Base-by-base conservation (phyloP, 2,329 filamentous ascomycete species). In the Sclerotinia sclerotiorum region DNA sequence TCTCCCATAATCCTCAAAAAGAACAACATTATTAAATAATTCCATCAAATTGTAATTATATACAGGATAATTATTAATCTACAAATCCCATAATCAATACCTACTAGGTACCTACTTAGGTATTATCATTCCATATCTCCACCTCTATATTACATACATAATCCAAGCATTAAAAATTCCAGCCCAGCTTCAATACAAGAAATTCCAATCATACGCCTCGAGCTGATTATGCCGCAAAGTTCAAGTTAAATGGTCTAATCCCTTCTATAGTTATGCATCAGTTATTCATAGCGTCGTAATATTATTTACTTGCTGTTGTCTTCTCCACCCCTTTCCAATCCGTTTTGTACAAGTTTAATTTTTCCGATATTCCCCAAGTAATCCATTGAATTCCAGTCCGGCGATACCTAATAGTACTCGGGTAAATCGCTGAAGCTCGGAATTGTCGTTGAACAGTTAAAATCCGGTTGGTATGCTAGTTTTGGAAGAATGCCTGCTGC, bases 381-480 rank as follows among this genome's bases (percentile, higher is more conserved):
- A 1, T 4, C 27, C 5, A 11, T 24, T 21, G 21, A 19, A n/a
- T 24, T 5, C 7, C 60, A 8, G 27, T 13, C 5, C 3, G 4
- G 10, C 3, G 39, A 39, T 15, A 19, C 21, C 46, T 39, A 84
- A 71, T 83, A 86, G 27, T 80, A 82, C 79, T 89, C 87, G 0
- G 82, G 77, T 58, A 89, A 75, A 1, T 78, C 81, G 2, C 77
- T 77, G 76, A 88, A 89, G 70, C 81, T 80, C 2, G 87, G 87
- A 21, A 88, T 82, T n/a, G 67, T 64, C 56, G 79, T 51, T 76
- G 73, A 84, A 78, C 91, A 94, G 74, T 88, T 87, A 74, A 92
- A 94, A n/a, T 83, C 82, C 46, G 88, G 84, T 29, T 87, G 81
- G 77, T 90, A 93, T 0, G 91, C 90, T 81, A 91, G 90, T 51